Evolutionary conservation across 495 filamentous ascomycete species (phyloP).

Genomic region (Penicillium psychrofluorescens): DNA sequence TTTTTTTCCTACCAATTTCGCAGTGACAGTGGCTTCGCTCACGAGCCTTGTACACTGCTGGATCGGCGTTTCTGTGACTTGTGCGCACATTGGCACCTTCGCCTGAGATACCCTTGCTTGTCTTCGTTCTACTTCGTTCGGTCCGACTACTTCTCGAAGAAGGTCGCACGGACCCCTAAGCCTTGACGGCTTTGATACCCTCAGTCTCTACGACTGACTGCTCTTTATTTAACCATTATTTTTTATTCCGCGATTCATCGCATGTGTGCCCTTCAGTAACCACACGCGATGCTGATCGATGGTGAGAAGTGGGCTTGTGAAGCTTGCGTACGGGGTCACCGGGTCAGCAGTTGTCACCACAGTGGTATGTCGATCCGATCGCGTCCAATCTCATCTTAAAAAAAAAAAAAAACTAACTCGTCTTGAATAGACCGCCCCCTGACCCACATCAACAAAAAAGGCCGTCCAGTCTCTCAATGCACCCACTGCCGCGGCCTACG

Average conservation of each 20-base stretch:
- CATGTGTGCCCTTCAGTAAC: slow-evolving; percentile 39
- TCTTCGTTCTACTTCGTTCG: slow-evolving; percentile 24
- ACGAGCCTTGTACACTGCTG: slow-evolving; percentile 19
- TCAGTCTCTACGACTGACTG: slow-evolving; percentile 19
- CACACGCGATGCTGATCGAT: slow-evolving; percentile 66
- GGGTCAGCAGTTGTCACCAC: slow-evolving; percentile 92
- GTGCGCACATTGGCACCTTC: slow-evolving; percentile 29
- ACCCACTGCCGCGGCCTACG: slow-evolving; percentile 92
- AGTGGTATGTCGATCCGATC: slow-evolving; percentile 54
- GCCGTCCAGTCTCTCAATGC: slow-evolving; percentile 97
- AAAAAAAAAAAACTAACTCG: slow-evolving; percentile 18
- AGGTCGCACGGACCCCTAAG: not conserved
- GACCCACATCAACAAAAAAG: slow-evolving; percentile 96
- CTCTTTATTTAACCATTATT: slow-evolving; percentile 15
- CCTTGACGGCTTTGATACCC: slow-evolving; percentile 38
- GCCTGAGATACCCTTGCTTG: slow-evolving; percentile 37
- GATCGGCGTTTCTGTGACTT: slow-evolving; percentile 31
- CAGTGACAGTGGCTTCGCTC: slow-evolving; percentile 13
- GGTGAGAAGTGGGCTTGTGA: slow-evolving; percentile 90
- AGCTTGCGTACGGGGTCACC: slow-evolving; percentile 88
- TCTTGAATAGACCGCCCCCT: slow-evolving; percentile 69
- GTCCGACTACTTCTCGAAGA: slow-evolving; percentile 21
- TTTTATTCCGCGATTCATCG: slow-evolving; percentile 34
- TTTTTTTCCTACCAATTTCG: slow-evolving; percentile 4
- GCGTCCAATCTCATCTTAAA: no score